Base-by-base conservation (phyloP, 1,284 basidiomycete species). In the Trametes hirsuta region DNA sequence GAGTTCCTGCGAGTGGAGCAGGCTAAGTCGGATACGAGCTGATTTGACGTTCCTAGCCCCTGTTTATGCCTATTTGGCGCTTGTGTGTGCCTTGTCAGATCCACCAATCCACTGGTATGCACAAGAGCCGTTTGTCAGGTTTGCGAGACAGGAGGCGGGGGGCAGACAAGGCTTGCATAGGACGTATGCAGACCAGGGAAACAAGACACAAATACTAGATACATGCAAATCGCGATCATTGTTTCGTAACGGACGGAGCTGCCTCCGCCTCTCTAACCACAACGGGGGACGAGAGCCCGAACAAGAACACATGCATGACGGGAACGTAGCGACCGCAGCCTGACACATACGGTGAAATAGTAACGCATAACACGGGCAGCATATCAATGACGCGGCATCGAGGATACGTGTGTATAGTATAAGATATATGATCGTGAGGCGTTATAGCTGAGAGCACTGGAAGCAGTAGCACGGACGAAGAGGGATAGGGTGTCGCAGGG, bases 401-500 rank as follows among this genome's bases (percentile, higher is more conserved):
- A 44, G 30, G 21, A 37, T 45, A 45, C 9, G 18, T 49, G 35
- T 35, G 34, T 45, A 40, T 6, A n/a, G 34, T 55, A 55, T 34
- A 34, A 6, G 30, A 2, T n/a, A 47, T 24, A 55, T n/a, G 35
- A 14, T 25, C 8, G 25, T 21, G 1, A 6, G 35, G 21, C 40
- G 18, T 22, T n/a, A 47, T 25, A 52, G 24, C 9, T 10, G 22
- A 40, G n/a, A 52, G 50, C 56, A 58, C 37, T 51, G 56, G 44
- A 25, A 47, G 39, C 37, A 58, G 44, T 25, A 58, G 53, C 47
- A 48, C 35, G 39, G 34, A 46, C 8, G 15, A 48, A 21, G 22
- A 11, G 47, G 45, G 48, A 46, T 52, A 41, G 45, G 56, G 56
- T 58, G 49, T 58, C 56, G 56, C 56, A 41, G 11, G 56, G 56